Evolutionary conservation across 768 basidiomycete genomes (phyloP).

Genomic region (Boletus barrowsii): DNA sequence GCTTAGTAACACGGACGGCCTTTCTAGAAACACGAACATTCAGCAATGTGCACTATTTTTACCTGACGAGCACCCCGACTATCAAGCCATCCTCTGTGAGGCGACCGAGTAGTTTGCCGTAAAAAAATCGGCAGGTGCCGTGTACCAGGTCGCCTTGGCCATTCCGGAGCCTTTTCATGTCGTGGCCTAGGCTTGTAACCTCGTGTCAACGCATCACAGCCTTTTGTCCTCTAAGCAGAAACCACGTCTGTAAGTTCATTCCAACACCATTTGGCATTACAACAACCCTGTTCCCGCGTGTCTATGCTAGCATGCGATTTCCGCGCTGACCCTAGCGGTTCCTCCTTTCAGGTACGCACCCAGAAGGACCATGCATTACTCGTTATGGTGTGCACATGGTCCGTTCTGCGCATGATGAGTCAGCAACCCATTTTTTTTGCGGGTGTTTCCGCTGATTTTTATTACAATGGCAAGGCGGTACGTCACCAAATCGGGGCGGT

Average conservation of each 20-base stretch:
- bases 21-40: conserved; percentile 12
- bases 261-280: conserved; percentile 12
- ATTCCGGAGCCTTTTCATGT: not conserved
- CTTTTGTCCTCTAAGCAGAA: conserved; percentile 16
- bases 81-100: too few relatives aligned
- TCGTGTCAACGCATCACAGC: conserved; percentile 22
- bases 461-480: conserved; percentile 14
- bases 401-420: not conserved
- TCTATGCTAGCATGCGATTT: conserved; percentile 14
- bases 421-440: not conserved
- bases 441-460: conserved; percentile 9
- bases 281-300: conserved; percentile 25
- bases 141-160: not conserved
- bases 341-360: not conserved
- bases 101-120: not conserved
- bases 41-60: conserved; percentile 1
- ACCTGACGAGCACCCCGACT: not conserved
- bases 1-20: not conserved
- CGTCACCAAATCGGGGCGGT: conserved; percentile 9
- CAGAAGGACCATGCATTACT: not conserved
- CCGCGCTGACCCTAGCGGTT: conserved; percentile 11
- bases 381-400: not conserved
- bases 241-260: conserved; percentile 10
- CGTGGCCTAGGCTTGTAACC: conserved; percentile 10
- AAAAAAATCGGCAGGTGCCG: not conserved